These are phyloP conservation scores for Dictyostelium brefeldianum DNA, from an alignment of 78 protist genomes.

Conservation along the genomic window DNA sequence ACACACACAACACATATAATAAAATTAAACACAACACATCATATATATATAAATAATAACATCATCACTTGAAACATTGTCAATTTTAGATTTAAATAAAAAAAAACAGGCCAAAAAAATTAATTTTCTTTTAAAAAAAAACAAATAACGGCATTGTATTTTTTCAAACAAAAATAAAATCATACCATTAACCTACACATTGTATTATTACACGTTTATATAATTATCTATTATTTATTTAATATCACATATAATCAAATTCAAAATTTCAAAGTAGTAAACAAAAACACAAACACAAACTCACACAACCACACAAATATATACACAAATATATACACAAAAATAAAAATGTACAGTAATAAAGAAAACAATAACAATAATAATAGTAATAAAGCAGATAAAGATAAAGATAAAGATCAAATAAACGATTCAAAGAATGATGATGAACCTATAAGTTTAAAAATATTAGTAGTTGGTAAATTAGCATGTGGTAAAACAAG, in stretches of 20 bases:
- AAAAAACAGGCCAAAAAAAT: not conserved
- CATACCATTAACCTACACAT: too few relatives aligned
- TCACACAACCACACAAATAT: not conserved
- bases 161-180: not conserved
- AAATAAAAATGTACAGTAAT: not conserved
- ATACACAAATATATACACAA: not conserved
- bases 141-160: not conserved
- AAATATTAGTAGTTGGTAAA: conserved; percentile 67
- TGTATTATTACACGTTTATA: too few relatives aligned
- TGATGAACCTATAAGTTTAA: conserved; percentile 39
- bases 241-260: too few relatives aligned
- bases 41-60: too few relatives aligned
- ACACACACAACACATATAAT: too few relatives aligned
- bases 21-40: too few relatives aligned
- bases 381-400: not conserved
- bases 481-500: conserved; percentile 77
- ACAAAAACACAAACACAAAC: not conserved
- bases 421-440: not conserved
- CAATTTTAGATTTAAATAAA: too few relatives aligned
- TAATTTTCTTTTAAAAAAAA: not conserved
- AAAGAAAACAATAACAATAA: not conserved
- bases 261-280: too few relatives aligned
- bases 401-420: conserved; percentile 4
- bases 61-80: too few relatives aligned
- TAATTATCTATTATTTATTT: too few relatives aligned